These are phyloP conservation scores for Vitis rotundifolia DNA, from an alignment of 164 flowering plant species.

Conservation along the genomic window DNA sequence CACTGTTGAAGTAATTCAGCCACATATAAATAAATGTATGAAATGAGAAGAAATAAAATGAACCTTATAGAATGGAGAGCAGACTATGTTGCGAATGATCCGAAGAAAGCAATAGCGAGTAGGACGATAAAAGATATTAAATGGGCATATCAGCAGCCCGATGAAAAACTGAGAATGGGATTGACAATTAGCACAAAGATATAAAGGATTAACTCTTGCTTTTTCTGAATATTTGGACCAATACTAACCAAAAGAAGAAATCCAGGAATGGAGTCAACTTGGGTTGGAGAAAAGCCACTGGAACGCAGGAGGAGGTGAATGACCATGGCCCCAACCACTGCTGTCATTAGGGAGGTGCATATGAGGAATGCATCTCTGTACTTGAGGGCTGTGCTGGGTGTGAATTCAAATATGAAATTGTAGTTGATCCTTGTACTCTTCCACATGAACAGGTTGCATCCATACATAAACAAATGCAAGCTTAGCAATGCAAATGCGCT, in stretches of 20 bases:
- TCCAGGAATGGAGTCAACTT: conserved; percentile 85
- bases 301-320: conserved; percentile 74
- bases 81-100: conserved; percentile 77
- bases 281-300: conserved; percentile 46
- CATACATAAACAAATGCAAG: conserved; percentile 92
- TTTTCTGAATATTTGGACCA: no score
- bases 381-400: conserved; percentile 68
- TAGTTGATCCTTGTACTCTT: conserved; percentile 86
- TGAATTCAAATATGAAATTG: conserved; percentile 93
- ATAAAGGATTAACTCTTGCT: no score
- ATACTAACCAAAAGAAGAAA: conserved; percentile 64
- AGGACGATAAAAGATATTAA: conserved; percentile 80
- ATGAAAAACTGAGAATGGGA: conserved; percentile 43
- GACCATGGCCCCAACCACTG: conserved; percentile 84
- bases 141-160: conserved; percentile 76
- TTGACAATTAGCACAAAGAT: neutral
- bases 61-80: conserved; percentile 96
- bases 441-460: conserved; percentile 95
- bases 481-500: conserved; percentile 93
- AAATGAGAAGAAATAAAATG: neutral
- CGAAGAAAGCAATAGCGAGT: conserved; percentile 83
- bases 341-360: conserved; percentile 84
- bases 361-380: conserved; percentile 90
- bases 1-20: neutral
- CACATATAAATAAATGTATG: no score